Base-by-base conservation (phyloP, 2,329 filamentous ascomycete genomes). In the Aspergillus neotritici region DNA sequence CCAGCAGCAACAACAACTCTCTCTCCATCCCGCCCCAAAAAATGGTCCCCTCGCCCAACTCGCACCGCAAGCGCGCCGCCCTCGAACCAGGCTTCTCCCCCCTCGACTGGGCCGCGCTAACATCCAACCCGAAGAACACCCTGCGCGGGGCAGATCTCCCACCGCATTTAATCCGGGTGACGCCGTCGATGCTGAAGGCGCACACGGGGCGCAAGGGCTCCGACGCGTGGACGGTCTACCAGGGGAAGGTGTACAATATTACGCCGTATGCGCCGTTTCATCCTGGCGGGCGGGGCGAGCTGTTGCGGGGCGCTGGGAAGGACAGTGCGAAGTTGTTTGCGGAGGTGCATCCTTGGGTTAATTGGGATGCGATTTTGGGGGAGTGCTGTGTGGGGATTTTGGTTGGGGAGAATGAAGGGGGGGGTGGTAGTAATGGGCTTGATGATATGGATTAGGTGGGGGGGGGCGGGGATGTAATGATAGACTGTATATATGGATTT, bases 201-300 rank as follows among this genome's bases (percentile, higher is more conserved):
- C 82, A 88, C 67, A 94, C 86, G 31, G 91, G 91, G 0, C 80
- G 91, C 25, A 86, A 85, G 61, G 88, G 88, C 7, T 83, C 79
- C 49, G 87, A 94, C 57, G 88, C 90, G 0, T 98, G 93, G 93
- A 94, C 86, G 47, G 86, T 82, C 1, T 83, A 94, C 48, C 84
- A 87, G 47, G 90, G 91, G 1, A 86, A 86, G 58, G 91, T 97
- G 21, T 98, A 97, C 69, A 97, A 97, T 60, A 83, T 98, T 45
- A 84, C 84, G 0, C 88, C 91, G 0, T 98, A 97, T 62, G 63
- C 89, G 30, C 82, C 86, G 1, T 98, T 89, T 62, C 93, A 98
- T 64, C 93, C 93, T 0, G 93, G 93, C 15, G 93, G 73, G 4
- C 71, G 74, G 52, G 69, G 75, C 16, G 81, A 86, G 57, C 70